Conservation (phyloP, 805 yeast species). For the Saccharomycopsis sp. region DNA sequence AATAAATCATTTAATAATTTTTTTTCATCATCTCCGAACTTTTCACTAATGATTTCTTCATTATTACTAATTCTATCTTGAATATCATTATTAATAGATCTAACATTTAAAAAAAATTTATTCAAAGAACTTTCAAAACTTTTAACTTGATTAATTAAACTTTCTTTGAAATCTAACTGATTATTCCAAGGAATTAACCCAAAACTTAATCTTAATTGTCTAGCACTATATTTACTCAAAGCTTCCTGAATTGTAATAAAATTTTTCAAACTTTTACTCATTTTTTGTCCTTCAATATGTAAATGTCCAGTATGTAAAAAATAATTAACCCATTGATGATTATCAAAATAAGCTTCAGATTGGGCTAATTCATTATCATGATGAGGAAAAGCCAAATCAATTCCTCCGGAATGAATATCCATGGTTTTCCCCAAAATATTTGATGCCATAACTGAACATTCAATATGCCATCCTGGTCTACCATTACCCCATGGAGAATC, state of each 20-base stretch:
- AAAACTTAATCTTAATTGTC: conserved; percentile 86
- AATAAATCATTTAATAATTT: conserved; percentile 40
- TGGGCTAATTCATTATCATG: conserved; percentile 98
- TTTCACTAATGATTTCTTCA: conserved; percentile 51
- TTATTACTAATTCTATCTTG: conserved; percentile 35
- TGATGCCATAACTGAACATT: conserved; percentile 97
- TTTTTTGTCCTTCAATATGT: conserved; percentile 97
- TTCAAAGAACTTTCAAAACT: conserved; percentile 63
- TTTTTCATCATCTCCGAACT: conserved; percentile 45
- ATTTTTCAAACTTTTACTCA: conserved; percentile 92
- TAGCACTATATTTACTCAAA: conserved; percentile 50
- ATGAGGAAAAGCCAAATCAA: conserved; percentile 96
- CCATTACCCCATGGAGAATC: conserved; percentile 94
- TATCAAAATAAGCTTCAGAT: conserved; percentile 84
- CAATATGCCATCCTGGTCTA: conserved; percentile 99
- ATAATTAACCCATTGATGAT: conserved; percentile 93
- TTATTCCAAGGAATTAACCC: conserved; percentile 89
- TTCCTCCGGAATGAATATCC: conserved; percentile 96
- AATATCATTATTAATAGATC: conserved; percentile 68
- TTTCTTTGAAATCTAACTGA: conserved; percentile 84
- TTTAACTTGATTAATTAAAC: conserved; percentile 65
- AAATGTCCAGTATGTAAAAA: conserved; percentile 95
- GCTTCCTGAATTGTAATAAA: conserved; percentile 94
- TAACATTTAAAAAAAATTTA: conserved; percentile 79
- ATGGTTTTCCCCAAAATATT: conserved; percentile 73